Conservation (phyloP, 805 yeast species). For the Candida montana region DNA sequence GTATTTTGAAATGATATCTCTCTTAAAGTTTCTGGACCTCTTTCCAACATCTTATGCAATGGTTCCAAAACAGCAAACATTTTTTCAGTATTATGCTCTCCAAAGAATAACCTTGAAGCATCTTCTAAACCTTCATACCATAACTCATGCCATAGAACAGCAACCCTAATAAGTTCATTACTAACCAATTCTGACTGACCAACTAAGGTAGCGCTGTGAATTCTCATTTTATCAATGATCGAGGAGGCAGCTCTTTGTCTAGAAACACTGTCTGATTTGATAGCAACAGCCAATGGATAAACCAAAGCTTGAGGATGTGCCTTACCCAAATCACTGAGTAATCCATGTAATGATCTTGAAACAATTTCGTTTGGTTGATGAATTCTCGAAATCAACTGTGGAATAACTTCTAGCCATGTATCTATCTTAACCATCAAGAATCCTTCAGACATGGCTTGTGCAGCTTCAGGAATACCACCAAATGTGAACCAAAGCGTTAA, state of each 20-base stretch:
- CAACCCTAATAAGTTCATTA: slow-evolving; percentile 87
- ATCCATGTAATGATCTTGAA: slow-evolving; percentile 69
- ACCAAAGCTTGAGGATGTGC: slow-evolving; percentile 97
- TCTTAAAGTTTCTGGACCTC: slow-evolving; percentile 87
- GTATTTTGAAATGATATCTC: slow-evolving; percentile 91
- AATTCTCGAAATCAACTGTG: slow-evolving; percentile 92
- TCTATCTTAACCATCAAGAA: slow-evolving; percentile 84
- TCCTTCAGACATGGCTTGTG: slow-evolving; percentile 86
- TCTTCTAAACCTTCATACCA: slow-evolving; percentile 98
- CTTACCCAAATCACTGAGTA: slow-evolving; percentile 82
- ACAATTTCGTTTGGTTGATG: slow-evolving; percentile 91
- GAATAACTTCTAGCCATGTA: slow-evolving; percentile 92
- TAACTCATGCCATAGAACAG: slow-evolving; percentile 94
- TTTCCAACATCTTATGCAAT: slow-evolving; percentile 73
- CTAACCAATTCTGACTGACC: slow-evolving; percentile 94
- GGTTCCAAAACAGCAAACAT: slow-evolving; percentile 92
- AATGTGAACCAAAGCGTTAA: slow-evolving; percentile 93
- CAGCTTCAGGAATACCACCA: slow-evolving; percentile 91
- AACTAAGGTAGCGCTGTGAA: slow-evolving; percentile 78
- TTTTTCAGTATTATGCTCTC: slow-evolving; percentile 89
- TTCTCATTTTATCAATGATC: slow-evolving; percentile 86
- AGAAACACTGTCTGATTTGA: slow-evolving; percentile 84
- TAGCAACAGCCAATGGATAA: slow-evolving; percentile 92
- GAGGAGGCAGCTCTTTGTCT: slow-evolving; percentile 89
- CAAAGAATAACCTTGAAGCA: slow-evolving; percentile 89